Evolutionary conservation across 106 monocot genomes (phyloP), one percentile per base, ranked within the genome.

Genomic region (Acorus calamus): DNA sequence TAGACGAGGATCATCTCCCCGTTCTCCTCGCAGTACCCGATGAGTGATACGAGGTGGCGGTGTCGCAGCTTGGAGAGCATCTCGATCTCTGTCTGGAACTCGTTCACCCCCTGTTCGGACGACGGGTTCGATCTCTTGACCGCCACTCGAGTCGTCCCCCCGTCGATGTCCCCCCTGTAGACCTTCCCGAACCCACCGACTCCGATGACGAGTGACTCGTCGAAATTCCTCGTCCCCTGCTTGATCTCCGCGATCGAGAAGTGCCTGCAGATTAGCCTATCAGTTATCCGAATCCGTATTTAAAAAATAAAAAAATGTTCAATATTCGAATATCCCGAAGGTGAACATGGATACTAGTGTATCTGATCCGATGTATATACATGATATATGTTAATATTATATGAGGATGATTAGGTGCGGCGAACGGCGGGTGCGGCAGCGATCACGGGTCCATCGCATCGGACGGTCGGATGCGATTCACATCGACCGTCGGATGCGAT

Each of bases 1-100:
- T 90, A 90, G 3, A 91, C 82, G 11, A 91, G 63, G 44, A 80
- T 70, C 90, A 91, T 91, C 75, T 91, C 90, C 4, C 55, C 62
- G 46, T 73, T 66, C 55, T 91, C 86, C 53, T 91, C 83, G 76
- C 90, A 86, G 76, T 78, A 86, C 0, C 89, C 89, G 42, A 89
- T 89, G 28, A 89, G 62, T 44, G 89, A 89, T 13, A 89, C 89
- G 42, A 89, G 53, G 51, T 89, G 89, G 67, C 67, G 68, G 80
- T 89, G 89, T 4, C 89, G 28, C 45, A 75, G 70, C 66, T 75
- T 75, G 4, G 80, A 75, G 5, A 75, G 70, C 80, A 80, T 80
- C 70, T 80, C 80, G 14, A 80, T 80, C 66, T 80, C 80, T 0
- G 80, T 80, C 53, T 75, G 75, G 70, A 80, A 81, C 50, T 77